Evolutionary conservation across 1,284 basidiomycete genomes (phyloP).

Genomic region (Naganishia sp.): DNA sequence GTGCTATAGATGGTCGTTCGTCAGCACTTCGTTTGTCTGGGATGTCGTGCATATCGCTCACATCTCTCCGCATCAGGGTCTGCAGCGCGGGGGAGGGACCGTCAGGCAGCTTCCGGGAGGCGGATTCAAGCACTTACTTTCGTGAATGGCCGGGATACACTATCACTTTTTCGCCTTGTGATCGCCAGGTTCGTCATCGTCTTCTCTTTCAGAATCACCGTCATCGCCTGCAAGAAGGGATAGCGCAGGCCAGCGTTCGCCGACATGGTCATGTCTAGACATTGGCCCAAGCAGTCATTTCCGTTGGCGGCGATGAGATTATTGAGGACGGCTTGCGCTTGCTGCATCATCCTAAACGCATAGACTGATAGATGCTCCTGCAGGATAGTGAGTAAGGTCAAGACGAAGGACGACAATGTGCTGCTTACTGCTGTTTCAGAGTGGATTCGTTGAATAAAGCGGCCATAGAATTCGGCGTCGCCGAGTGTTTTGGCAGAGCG

Average conservation of each 20-base stretch:
- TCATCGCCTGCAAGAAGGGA: conserved; percentile 25
- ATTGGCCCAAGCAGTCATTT: conserved; percentile 17
- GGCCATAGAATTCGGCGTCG: conserved; percentile 25
- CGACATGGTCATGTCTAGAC: conserved; percentile 21
- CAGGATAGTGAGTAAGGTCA: not conserved
- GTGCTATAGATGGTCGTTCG: not conserved
- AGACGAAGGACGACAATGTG: no score
- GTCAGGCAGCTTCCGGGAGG: not conserved
- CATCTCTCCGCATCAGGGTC: conserved; percentile 28
- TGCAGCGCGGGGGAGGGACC: not conserved
- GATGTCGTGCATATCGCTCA: not conserved
- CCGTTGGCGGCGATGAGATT: conserved; percentile 24
- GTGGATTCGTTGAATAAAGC: conserved; percentile 22
- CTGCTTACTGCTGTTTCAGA: conserved; percentile 15
- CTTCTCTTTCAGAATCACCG: conserved; percentile 16
- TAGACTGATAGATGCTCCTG: conserved; percentile 24
- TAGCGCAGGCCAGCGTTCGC: conserved; percentile 11
- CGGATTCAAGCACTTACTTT: conserved; percentile 2
- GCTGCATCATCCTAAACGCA: conserved; percentile 21
- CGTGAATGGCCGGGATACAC: conserved; percentile 19
- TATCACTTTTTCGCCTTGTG: conserved; percentile 15
- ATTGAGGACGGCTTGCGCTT: conserved; percentile 22
- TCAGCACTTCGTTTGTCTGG: not conserved
- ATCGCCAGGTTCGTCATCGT: conserved; percentile 9
- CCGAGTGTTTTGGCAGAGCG: conserved; percentile 7